A percentile compares a stretch with the other conserved stretches of the same genome.
These are phyloP conservation scores for Linum usitatissimum DNA, from an alignment of 345 rosid species.

Conservation along the genomic window DNA sequence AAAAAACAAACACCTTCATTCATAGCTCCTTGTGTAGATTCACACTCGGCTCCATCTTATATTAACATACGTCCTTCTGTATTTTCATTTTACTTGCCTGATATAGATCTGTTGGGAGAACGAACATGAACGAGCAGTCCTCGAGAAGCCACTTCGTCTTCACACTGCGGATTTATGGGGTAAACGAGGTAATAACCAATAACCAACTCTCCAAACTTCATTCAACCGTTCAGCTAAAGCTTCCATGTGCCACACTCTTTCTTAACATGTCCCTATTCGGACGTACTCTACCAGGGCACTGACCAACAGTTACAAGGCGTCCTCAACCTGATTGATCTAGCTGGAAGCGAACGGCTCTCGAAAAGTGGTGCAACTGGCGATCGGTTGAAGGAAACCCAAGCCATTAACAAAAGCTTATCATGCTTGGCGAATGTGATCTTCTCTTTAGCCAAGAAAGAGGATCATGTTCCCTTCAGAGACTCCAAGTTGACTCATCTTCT, in stretches of 20 bases:
- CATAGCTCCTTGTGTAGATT: too few species aligned
- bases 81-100: background rate
- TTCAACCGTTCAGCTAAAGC: too few species aligned
- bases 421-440: constrained; percentile 77
- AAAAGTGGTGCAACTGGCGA: constrained; percentile 91
- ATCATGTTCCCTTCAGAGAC: constrained; percentile 88
- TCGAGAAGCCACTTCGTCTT: constrained; percentile 47
- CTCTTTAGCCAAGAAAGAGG: constrained; percentile 86
- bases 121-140: constrained; percentile 56
- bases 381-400: constrained; percentile 91
- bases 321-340: constrained; percentile 79
- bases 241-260: constrained; percentile 6
- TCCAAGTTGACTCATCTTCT: constrained; percentile 86
- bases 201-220: background rate
- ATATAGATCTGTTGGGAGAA: constrained; percentile 75
- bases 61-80: too few species aligned
- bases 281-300: constrained; percentile 36
- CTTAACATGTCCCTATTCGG: constrained; percentile 11
- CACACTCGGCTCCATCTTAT: too few species aligned
- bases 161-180: constrained; percentile 70
- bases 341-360: constrained; percentile 93
- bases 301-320: constrained; percentile 95
- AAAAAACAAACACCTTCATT: background rate
- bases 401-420: constrained; percentile 87
- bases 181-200: constrained; percentile 51